These are phyloP conservation scores for Globisporangium paroecandrum DNA, from an alignment of 352 stramenopile genomes.

Conservation along the genomic window DNA sequence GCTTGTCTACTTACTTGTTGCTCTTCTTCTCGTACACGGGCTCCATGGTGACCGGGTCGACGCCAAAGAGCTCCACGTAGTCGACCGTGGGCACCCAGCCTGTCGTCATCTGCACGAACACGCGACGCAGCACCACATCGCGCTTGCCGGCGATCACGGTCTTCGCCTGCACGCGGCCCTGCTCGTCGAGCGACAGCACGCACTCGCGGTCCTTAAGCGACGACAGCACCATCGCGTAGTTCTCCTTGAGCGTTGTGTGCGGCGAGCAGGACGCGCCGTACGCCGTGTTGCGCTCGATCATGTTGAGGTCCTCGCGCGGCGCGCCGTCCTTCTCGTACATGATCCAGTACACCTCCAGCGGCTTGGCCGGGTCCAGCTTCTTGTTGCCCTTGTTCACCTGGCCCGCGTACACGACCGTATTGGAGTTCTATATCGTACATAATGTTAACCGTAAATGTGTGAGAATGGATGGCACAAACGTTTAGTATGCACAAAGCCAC, in stretches of 20 bases:
- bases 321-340: slow-evolving; percentile 80
- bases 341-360: slow-evolving; percentile 82
- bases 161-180: slow-evolving; percentile 54
- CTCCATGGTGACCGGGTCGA: slow-evolving; percentile 57
- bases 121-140: slow-evolving; percentile 62
- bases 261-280: slow-evolving; percentile 61
- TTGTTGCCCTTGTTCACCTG: slow-evolving; percentile 28
- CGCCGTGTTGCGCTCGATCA: slow-evolving; percentile 82
- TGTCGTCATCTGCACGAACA: slow-evolving; percentile 83
- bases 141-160: slow-evolving; percentile 70
- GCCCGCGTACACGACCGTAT: slow-evolving; percentile 80
- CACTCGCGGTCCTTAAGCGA: slow-evolving; percentile 74
- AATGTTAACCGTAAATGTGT: neutral
- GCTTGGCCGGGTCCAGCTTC: slow-evolving; percentile 50
- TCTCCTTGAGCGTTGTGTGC: slow-evolving; percentile 27
- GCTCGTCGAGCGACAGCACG: slow-evolving; percentile 47
- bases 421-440: slow-evolving; percentile 52
- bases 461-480: neutral
- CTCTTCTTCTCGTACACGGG: slow-evolving; percentile 83
- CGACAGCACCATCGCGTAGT: slow-evolving; percentile 48
- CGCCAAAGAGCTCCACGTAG: slow-evolving; percentile 79
- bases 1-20: slow-evolving; percentile 46
- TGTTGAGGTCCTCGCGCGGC: slow-evolving; percentile 76
- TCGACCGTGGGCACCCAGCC: slow-evolving; percentile 82
- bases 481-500: neutral